phyloP scores from a whole-genome alignment of 768 basidiomycete genomes.

The Rickenella mellea region DNA sequence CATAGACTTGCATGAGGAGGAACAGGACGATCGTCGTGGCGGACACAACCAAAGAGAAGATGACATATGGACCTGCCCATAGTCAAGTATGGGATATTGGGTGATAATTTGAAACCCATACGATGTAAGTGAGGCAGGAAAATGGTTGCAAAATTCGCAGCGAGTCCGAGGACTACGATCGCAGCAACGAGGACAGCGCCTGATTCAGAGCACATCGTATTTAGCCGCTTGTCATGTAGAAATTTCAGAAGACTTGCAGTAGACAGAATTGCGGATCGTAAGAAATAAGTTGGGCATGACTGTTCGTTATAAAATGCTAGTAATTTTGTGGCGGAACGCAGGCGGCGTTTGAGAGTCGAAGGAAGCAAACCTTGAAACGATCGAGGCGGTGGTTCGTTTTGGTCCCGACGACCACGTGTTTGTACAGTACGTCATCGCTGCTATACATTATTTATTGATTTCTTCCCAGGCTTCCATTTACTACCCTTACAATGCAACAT shows the following conservation, averaged over 20 bases:
- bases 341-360: too few species aligned
- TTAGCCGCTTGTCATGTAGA: constrained; percentile 4
- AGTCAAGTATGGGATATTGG: not conserved
- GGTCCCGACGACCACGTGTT: too few species aligned
- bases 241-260: constrained; percentile 13
- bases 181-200: constrained; percentile 30
- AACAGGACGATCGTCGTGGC: constrained; percentile 57
- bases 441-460: too few species aligned
- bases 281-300: constrained; percentile 26
- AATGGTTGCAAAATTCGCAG: constrained; percentile 54
- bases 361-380: too few species aligned
- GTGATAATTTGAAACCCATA: constrained; percentile 31
- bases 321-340: too few species aligned
- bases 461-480: too few species aligned
- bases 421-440: too few species aligned
- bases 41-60: constrained; percentile 58
- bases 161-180: constrained; percentile 52
- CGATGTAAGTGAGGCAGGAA: constrained; percentile 61
- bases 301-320: too few species aligned
- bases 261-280: constrained; percentile 21
- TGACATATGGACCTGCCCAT: constrained; percentile 53
- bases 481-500: too few species aligned
- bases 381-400: too few species aligned
- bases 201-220: constrained; percentile 20
- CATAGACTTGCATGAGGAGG: constrained; percentile 40